Evolutionary conservation across 257 asterid genomes (phyloP).

Genomic region (Schizonepeta tenuifolia): DNA sequence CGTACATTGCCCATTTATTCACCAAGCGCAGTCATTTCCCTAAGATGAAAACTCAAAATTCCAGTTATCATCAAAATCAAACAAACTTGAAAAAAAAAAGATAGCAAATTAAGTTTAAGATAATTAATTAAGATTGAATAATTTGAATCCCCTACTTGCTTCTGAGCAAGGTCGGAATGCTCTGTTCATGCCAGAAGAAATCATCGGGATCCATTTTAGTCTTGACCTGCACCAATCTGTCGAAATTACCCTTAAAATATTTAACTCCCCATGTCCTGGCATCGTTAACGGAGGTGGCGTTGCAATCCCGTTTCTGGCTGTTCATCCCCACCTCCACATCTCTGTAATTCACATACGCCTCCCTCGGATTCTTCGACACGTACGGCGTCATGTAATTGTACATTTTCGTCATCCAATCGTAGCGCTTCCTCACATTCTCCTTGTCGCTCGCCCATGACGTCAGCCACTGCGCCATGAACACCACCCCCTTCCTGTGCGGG

Average conservation of each 20-base stretch:
- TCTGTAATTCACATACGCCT: constrained; percentile 36
- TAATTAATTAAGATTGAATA: no score
- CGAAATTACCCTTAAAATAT: constrained; percentile 24
- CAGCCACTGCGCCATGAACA: constrained; percentile 32
- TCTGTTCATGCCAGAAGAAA: constrained; percentile 39
- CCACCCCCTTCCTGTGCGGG: constrained; percentile 29
- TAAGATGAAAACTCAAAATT: no score
- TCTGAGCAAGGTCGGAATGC: constrained; percentile 15
- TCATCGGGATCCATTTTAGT: constrained; percentile 30
- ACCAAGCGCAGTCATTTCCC: no score
- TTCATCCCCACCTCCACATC: constrained; percentile 34
- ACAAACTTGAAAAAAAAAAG: no score
- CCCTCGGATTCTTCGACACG: constrained; percentile 19
- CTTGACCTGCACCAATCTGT: constrained; percentile 25
- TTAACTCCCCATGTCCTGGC: constrained; percentile 1
- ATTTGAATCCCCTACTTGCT: no score
- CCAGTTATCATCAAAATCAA: no score
- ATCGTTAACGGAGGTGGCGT: neutral
- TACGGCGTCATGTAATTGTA: constrained; percentile 17
- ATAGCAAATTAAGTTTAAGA: no score
- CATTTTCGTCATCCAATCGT: constrained; percentile 22
- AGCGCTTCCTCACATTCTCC: neutral
- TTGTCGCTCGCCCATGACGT: constrained; percentile 14
- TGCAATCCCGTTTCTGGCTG: neutral
- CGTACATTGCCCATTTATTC: no score